Evolutionary conservation across 2,329 filamentous ascomycete species (phyloP).

Genomic region (Herpotrichia juniperi): DNA sequence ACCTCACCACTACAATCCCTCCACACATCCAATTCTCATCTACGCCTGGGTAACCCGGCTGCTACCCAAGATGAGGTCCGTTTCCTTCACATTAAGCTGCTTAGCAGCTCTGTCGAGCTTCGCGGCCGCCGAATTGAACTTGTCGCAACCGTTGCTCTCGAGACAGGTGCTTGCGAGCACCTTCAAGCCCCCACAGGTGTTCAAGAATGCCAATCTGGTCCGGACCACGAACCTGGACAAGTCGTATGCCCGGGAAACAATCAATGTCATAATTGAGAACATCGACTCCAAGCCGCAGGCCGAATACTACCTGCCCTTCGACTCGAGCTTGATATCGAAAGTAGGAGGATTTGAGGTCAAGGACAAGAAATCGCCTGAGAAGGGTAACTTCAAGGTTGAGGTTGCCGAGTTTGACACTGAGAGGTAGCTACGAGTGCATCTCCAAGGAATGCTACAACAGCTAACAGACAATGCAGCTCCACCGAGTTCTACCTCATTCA

Average conservation of each 20-base stretch:
- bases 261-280: conserved; percentile 96
- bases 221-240: conserved; percentile 92
- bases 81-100: conserved; percentile 46
- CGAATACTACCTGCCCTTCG: conserved; percentile 92
- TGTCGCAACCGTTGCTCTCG: conserved; percentile 62
- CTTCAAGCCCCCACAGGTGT: conserved; percentile 88
- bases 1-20: conserved; percentile 13
- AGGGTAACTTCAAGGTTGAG: conserved; percentile 72
- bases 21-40: conserved; percentile 23
- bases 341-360: conserved; percentile 89
- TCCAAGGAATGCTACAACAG: conserved; percentile 6
- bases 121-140: conserved; percentile 62
- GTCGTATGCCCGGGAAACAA: conserved; percentile 83
- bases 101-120: conserved; percentile 66
- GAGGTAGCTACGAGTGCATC: conserved; percentile 51
- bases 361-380: conserved; percentile 81
- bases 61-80: conserved; percentile 48
- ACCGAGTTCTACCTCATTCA: conserved; percentile 81
- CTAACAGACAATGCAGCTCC: conserved; percentile 48
- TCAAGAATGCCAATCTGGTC: conserved; percentile 91
- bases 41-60: conserved; percentile 39
- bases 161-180: conserved; percentile 54
- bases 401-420: conserved; percentile 64
- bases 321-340: conserved; percentile 73
- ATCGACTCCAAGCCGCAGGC: conserved; percentile 76